Percentiles rank a stretch among this genome's conserved stretches.
These are phyloP conservation scores for Pittosporum tobira DNA, from an alignment of 129 eudicot genomes.

Conservation along the genomic window DNA sequence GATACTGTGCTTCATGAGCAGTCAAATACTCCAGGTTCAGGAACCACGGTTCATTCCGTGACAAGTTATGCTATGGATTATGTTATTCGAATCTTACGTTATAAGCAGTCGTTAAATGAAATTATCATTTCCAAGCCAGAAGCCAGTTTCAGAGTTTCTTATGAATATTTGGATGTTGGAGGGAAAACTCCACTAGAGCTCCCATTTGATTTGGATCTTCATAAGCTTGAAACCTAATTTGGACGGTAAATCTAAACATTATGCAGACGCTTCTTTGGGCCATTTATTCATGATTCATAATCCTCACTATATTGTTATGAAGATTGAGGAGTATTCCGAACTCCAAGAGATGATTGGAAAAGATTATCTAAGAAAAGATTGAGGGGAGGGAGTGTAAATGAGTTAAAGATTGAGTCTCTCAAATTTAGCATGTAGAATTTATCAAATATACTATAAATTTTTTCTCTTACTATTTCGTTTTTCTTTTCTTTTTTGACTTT, in stretches of 20 bases:
- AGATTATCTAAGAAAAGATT: neutral
- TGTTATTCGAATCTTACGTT: neutral
- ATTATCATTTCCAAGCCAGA: neutral
- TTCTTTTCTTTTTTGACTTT: too few species aligned
- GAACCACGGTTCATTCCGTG: neutral
- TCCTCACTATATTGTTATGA: neutral
- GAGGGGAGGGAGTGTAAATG: too few species aligned
- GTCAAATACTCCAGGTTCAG: neutral
- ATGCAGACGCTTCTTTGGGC: neutral
- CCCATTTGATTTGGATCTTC: constrained; percentile 4
- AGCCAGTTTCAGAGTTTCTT: neutral
- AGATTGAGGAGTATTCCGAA: neutral
- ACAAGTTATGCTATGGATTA: constrained; percentile 9
- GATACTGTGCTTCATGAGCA: neutral
- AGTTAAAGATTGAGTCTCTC: too few species aligned
- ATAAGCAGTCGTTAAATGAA: neutral
- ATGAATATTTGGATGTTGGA: neutral
- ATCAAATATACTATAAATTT: too few species aligned
- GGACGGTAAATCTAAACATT: neutral
- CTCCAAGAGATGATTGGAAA: neutral
- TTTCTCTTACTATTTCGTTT: too few species aligned
- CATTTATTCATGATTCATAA: constrained; percentile 1
- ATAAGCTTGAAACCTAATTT: neutral
- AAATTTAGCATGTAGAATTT: too few species aligned
- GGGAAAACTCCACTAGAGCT: neutral